These are phyloP conservation scores for Eurotiales sp. DNA, from an alignment of 2,329 filamentous ascomycete species.

Conservation along the genomic window DNA sequence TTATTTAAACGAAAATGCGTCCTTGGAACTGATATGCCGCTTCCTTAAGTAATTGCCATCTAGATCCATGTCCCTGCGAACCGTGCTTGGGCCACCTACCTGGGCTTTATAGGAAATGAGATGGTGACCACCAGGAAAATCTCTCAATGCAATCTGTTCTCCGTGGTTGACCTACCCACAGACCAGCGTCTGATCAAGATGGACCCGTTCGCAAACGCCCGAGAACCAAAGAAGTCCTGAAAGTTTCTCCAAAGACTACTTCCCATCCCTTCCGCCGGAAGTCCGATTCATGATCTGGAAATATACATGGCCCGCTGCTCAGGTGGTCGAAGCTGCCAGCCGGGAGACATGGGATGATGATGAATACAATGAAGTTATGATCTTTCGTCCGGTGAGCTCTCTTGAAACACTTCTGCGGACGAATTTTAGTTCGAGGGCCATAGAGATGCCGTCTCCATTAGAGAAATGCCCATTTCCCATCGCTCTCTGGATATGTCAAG, in stretches of 20 bases:
- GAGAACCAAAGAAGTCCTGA: neutral
- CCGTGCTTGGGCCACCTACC: too few relatives aligned
- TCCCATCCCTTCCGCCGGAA: neutral
- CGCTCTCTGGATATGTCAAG: neutral
- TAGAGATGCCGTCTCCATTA: neutral
- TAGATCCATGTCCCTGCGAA: too few relatives aligned
- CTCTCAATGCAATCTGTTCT: too few relatives aligned
- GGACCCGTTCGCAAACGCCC: neutral
- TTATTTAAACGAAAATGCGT: too few relatives aligned
- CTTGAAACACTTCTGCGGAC: neutral
- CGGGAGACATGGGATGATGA: neutral
- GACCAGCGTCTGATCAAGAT: neutral
- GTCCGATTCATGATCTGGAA: neutral
- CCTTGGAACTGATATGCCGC: too few relatives aligned
- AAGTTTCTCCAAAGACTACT: neutral
- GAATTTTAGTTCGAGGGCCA: neutral
- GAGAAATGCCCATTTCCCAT: neutral
- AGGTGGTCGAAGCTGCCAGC: neutral
- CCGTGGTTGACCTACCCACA: too few relatives aligned
- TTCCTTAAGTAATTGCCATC: too few relatives aligned
- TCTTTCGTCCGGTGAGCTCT: neutral
- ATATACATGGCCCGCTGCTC: neutral
- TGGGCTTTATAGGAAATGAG: too few relatives aligned
- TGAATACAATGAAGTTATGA: neutral
- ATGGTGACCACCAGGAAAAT: too few relatives aligned